Evolutionary conservation across 2,329 filamentous ascomycete species (phyloP).

Genomic region (Coniochaeta hoffmannii): DNA sequence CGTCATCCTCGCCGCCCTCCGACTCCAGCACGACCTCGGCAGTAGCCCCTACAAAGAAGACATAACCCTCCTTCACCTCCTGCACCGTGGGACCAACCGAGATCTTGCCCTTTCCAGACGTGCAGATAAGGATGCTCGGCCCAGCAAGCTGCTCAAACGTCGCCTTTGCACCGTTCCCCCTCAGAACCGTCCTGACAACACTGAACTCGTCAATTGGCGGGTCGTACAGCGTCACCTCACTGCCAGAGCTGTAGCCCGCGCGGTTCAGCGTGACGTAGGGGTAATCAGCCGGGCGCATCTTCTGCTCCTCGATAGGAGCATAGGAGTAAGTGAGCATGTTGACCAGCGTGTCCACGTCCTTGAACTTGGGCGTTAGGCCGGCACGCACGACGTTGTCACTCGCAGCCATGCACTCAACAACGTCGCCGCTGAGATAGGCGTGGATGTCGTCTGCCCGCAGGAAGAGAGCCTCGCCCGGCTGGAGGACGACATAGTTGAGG

Average conservation of each 20-base stretch:
- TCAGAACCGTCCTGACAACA: slow-evolving; percentile 74
- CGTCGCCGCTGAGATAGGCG: slow-evolving; percentile 87
- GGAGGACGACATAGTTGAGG: slow-evolving; percentile 86
- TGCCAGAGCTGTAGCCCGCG: slow-evolving; percentile 71
- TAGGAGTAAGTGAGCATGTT: slow-evolving; percentile 93
- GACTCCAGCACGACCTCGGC: slow-evolving; percentile 77
- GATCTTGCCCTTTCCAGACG: slow-evolving; percentile 73
- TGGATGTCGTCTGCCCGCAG: slow-evolving; percentile 95
- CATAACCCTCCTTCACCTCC: slow-evolving; percentile 64
- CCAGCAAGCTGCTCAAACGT: slow-evolving; percentile 84
- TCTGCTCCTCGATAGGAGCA: slow-evolving; percentile 89
- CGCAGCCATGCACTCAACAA: slow-evolving; percentile 98
- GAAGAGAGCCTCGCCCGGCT: slow-evolving; percentile 90
- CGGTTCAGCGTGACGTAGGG: slow-evolving; percentile 78
- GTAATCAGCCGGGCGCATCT: slow-evolving; percentile 81
- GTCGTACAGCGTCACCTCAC: slow-evolving; percentile 72
- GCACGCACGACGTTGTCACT: slow-evolving; percentile 98
- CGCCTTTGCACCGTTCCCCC: slow-evolving; percentile 65
- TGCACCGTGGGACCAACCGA: slow-evolving; percentile 76
- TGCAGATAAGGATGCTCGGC: slow-evolving; percentile 90
- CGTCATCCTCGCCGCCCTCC: slow-evolving; percentile 50
- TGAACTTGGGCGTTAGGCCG: slow-evolving; percentile 97
- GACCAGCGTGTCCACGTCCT: slow-evolving; percentile 84
- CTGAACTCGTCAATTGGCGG: slow-evolving; percentile 96
- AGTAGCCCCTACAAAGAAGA: slow-evolving; percentile 82